These are phyloP conservation scores for Cladochytrium replicatum DNA, from an alignment of 192 early-diverging fungal genomes.

Conservation along the genomic window DNA sequence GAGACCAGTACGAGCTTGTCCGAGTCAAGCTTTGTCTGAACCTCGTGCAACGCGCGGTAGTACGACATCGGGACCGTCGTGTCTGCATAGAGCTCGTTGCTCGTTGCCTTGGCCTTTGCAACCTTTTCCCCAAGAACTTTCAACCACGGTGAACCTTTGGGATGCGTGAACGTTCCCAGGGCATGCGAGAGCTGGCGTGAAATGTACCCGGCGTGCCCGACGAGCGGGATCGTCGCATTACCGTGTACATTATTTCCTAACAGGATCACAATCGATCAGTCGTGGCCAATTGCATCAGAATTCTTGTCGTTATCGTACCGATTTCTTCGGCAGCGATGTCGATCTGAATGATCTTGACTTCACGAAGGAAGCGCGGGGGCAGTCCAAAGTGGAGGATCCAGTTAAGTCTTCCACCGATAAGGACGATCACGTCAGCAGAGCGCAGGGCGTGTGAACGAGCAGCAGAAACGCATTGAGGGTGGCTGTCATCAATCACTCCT, in stretches of 20 bases:
- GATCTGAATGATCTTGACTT: conserved; percentile 60
- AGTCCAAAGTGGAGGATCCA: conserved; percentile 69
- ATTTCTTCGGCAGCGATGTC: conserved; percentile 53
- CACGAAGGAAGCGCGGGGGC: conserved; percentile 35
- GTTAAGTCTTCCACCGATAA: conserved; percentile 60
- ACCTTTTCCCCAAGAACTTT: conserved; percentile 6
- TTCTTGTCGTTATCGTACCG: too few relatives aligned
- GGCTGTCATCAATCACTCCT: conserved; percentile 54
- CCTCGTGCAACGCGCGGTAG: conserved; percentile 56
- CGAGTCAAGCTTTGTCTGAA: conserved; percentile 49
- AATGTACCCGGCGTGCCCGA: too few relatives aligned
- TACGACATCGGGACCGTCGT: conserved; percentile 49
- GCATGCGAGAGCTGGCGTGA: too few relatives aligned
- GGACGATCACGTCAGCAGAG: conserved; percentile 56
- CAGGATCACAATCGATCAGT: too few relatives aligned
- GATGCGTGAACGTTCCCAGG: too few relatives aligned
- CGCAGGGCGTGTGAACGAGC: conserved; percentile 53
- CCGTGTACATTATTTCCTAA: conserved; percentile 40
- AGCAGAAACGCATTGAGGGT: conserved; percentile 49
- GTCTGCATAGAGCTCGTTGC: conserved; percentile 27
- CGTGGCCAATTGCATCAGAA: too few relatives aligned
- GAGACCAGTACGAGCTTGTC: conserved; percentile 46
- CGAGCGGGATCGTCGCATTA: too few relatives aligned
- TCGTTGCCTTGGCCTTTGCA: conserved; percentile 5
- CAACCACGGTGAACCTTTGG: neutral